These are phyloP conservation scores for Paraphoma chrysanthemicola DNA, from an alignment of 2,329 filamentous ascomycete species.

Conservation along the genomic window DNA sequence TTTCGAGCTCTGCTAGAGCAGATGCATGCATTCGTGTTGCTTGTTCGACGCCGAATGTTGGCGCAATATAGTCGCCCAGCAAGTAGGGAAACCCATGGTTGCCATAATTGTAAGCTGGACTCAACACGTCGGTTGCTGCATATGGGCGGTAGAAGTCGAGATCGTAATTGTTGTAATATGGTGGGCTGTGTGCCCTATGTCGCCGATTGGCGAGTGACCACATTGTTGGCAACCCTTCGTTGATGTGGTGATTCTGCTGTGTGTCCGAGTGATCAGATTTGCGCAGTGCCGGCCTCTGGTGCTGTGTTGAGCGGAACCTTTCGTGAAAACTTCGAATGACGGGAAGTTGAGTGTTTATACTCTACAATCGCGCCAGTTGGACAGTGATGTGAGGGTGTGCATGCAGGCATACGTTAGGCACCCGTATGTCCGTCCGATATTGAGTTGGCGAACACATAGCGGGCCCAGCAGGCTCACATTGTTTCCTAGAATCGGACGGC, in stretches of 20 bases:
- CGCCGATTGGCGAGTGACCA: not conserved
- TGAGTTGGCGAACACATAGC: no score
- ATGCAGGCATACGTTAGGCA: no score
- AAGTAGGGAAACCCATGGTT: not conserved
- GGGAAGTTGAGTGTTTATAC: no score
- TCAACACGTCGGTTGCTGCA: not conserved
- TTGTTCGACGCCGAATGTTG: constrained; percentile 13
- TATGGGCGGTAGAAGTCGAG: not conserved
- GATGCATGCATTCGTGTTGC: constrained; percentile 22
- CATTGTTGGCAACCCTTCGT: not conserved
- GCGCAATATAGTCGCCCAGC: not conserved
- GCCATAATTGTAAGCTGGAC: not conserved
- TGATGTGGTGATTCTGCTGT: no score
- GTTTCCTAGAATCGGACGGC: not conserved
- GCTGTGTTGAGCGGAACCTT: no score
- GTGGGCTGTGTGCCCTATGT: not conserved
- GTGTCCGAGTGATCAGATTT: no score
- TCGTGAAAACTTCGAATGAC: no score
- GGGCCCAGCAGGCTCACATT: no score
- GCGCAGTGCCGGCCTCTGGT: no score
- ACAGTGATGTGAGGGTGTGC: no score
- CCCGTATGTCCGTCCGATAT: no score
- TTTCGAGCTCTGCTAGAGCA: constrained; percentile 15
- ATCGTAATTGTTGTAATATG: not conserved
- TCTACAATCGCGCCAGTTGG: no score